phyloP scores from a whole-genome alignment of 176 grass and related monocot genomes.

The Juncus effusus region DNA sequence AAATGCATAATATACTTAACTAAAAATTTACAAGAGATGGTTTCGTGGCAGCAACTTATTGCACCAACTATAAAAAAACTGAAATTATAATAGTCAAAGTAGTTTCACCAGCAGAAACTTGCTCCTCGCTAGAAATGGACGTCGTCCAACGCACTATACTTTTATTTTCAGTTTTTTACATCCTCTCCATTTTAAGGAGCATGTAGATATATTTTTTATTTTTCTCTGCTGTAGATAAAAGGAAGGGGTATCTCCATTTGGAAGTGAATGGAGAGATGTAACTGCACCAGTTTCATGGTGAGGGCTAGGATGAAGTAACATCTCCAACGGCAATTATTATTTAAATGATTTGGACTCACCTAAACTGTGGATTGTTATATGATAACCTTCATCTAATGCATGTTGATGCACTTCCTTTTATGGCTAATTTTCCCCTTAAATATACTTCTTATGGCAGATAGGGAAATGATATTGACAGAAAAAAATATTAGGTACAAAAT shows the following conservation, averaged over 20 bases:
- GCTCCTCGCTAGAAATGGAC: conserved; percentile 23
- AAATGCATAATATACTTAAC: conserved; percentile 11
- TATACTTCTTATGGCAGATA: no score
- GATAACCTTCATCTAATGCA: conserved; percentile 21
- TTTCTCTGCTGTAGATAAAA: neutral
- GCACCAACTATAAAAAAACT: conserved; percentile 31
- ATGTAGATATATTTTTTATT: neutral
- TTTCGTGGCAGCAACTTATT: conserved; percentile 37
- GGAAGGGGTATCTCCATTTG: neutral
- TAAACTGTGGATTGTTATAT: conserved; percentile 23
- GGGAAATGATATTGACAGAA: no score
- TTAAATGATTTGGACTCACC: conserved; percentile 21
- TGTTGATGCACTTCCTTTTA: conserved; percentile 2
- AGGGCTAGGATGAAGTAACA: conserved; percentile 16
- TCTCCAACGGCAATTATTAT: conserved; percentile 33
- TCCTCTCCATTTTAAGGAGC: conserved; percentile 2
- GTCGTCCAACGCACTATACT: neutral
- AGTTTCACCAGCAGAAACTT: conserved; percentile 36
- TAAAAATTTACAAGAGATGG: conserved; percentile 14
- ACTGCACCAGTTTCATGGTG: neutral
- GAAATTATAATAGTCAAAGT: conserved; percentile 39
- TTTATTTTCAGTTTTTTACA: neutral
- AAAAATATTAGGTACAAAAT: no score
- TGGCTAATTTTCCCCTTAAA: conserved; percentile 2
- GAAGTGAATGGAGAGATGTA: conserved; percentile 3